These are phyloP conservation scores for Withania somnifera DNA, from an alignment of 305 asterid species.

Conservation along the genomic window DNA sequence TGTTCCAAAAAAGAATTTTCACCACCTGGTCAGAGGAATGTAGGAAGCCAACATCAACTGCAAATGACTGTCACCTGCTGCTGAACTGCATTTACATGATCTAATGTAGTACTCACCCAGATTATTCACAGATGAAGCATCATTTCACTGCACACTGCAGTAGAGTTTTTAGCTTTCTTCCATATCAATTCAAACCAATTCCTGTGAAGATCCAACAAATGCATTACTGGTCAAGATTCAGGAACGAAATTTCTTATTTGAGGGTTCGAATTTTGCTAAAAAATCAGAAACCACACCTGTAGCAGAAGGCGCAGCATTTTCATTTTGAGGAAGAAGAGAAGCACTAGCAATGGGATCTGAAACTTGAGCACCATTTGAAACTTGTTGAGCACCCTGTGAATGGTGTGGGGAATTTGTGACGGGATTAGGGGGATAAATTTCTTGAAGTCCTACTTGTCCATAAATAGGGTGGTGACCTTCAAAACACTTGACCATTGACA, in stretches of 20 bases:
- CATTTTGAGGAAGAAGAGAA: constrained; percentile 7
- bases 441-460: constrained; percentile 19
- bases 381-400: constrained; percentile 12
- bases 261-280: neutral
- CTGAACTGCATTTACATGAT: neutral
- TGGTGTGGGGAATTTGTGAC: constrained; percentile 1
- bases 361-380: neutral
- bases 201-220: neutral
- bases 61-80: neutral
- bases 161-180: neutral
- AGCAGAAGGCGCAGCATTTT: neutral
- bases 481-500: constrained; percentile 9
- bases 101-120: neutral
- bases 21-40: neutral
- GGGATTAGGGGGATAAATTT: constrained; percentile 14
- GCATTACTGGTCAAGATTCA: neutral
- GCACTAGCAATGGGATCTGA: constrained; percentile 1
- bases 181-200: neutral
- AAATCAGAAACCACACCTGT: neutral
- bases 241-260: neutral
- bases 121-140: neutral
- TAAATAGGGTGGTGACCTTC: constrained; percentile 17
- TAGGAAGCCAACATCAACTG: neutral
- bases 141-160: neutral
- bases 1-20: too few species aligned